Conservation (phyloP, 1,139 yeast genomes). For the Saccharomycopsis hybrid region DNA sequence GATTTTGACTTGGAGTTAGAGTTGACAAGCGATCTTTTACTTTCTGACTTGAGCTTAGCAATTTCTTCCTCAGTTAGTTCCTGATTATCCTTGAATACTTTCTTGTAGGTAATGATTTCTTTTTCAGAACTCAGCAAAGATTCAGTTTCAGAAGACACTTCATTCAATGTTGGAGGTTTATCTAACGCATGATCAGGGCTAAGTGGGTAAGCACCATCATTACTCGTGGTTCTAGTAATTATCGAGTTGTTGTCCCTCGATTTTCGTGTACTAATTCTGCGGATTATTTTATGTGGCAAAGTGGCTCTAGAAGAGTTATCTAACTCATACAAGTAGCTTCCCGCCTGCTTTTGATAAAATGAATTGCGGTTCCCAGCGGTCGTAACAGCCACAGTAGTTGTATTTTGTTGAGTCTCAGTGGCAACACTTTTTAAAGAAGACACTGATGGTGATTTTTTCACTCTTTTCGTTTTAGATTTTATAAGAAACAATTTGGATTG, state of each 20-base stretch:
- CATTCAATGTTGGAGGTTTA: constrained; percentile 10
- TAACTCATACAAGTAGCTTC: constrained; percentile 5
- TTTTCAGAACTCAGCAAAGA: constrained; percentile 1
- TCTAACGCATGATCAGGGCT: neutral
- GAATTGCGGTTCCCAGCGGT: neutral
- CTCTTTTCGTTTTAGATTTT: constrained; percentile 8
- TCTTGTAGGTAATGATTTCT: constrained; percentile 19
- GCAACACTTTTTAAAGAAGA: constrained; percentile 7
- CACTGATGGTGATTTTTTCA: constrained; percentile 11
- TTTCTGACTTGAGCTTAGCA: neutral
- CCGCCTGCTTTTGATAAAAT: neutral
- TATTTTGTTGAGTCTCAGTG: neutral
- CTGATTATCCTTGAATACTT: constrained; percentile 13
- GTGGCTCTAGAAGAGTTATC: constrained; percentile 12
- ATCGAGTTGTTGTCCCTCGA: neutral
- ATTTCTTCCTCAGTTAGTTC: constrained; percentile 7
- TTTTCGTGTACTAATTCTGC: constrained; percentile 12
- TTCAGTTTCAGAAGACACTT: constrained; percentile 5
- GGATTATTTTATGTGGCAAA: constrained; percentile 11
- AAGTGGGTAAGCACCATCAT: neutral
- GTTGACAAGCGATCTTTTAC: neutral
- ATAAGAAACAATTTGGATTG: constrained; percentile 13
- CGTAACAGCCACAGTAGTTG: neutral
- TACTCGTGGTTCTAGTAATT: neutral
- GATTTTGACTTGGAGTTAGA: no score